Base-by-base conservation (phyloP, 257 asterid genomes). In the Knoxia roxburghii region DNA sequence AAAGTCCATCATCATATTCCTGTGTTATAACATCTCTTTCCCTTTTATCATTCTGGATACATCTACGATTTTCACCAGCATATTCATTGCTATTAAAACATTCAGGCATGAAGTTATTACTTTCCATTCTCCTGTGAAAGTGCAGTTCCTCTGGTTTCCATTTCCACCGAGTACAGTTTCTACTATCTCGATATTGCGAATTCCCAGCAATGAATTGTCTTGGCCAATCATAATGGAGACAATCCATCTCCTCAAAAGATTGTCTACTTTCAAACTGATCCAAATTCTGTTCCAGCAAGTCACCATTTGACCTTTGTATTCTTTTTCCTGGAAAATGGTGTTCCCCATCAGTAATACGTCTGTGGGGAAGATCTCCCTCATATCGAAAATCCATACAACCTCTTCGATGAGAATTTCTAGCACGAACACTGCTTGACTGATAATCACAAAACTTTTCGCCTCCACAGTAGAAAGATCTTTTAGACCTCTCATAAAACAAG, bases 211-310 rank as follows among this genome's bases (percentile, higher is more conserved):
- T 46, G 65, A 71, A 63, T 66, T 66, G 72, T 67, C 79, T 65
- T 1, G 68, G 49, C 37, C 65, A 72, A 55, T 74, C 69, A 27
- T 63, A 53, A 69, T 74, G 45, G 46, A 37, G 60, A 30, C 35
- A 11, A 59, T 72, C 74, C 69, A 72, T 66, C 69, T 71, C 69
- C 57, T 52, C 72, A 69, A 66, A 64, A 67, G 50, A 64, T 65
- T 48, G 72, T 73, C 77, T 74, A 73, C 75, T 71, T 26, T 74
- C 71, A 63, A 69, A 41, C 63, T 20, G 73, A 64, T 76, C 49
- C 77, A 76, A 53, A 69, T 66, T 61, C 59, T 54, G 68, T 52
- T 74, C 73, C 57, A 27, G 17, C 61, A 55, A 56, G 65, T 73
- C 84, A 76, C 37, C 51, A 40, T 46, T 64, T 53, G 72, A 61